Evolutionary conservation across 2,329 filamentous ascomycete genomes (phyloP), one percentile per base, ranked within the genome.

Genomic region (Fusarium sp.): DNA sequence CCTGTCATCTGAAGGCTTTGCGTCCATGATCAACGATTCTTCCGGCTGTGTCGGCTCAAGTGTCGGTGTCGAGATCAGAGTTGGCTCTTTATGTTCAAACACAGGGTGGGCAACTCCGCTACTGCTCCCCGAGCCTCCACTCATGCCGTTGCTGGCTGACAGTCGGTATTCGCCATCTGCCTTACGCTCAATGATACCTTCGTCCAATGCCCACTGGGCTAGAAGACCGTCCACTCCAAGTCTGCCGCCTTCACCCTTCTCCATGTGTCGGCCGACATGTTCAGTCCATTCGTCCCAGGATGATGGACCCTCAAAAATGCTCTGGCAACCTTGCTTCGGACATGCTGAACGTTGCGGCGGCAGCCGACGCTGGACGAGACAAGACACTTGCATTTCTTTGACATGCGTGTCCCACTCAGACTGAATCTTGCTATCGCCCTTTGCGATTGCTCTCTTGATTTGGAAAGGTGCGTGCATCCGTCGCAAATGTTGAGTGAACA

Each of bases 201-300:
- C 87, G 1, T 88, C 85, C 20, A 90, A 77, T 6, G 88, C 88
- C 87, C 88, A 91, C 58, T 85, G 80, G 1, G 86, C 84, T 43
- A 91, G 77, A 39, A 88, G 76, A 2, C 78, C 76, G 67, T 90
- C 88, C 7, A 90, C 86, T 1, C 84, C 86, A 19, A 90, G 80
- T 23, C 81, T 77, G 23, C 81, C 79, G 5, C 85, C 87, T 64
- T 90, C 88, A 8, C 87, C 87, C 68, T 90, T 90, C 78, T 97
- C 94, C 83, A 97, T 91, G 77, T 98, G 95, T 46, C 91, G 85
- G 1, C 94, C 94, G 1, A 97, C 90, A 76, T 98, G 95, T 77
- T 98, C 95, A 62, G 96, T 96, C 81, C 94, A 92, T 70, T 93
- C 89, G 58, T 97, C 93, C 95, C 95, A 97, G 10, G 90, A 91